phyloP scores from a whole-genome alignment of 1,139 yeast species.

The Geotrichum restrictum region DNA sequence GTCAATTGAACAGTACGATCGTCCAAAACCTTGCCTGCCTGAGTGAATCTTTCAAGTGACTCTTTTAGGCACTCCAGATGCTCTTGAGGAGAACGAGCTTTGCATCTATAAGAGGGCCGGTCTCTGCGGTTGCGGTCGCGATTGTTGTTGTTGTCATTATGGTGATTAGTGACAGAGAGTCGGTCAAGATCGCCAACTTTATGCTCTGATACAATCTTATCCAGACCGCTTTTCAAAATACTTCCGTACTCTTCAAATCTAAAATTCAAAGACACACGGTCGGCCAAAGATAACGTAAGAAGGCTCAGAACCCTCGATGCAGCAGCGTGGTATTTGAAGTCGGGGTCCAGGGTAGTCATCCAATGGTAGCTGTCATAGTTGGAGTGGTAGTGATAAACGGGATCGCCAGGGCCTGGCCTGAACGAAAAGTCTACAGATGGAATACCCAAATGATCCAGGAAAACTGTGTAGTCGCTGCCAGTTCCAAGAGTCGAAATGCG shows the following conservation, averaged over 20 bases:
- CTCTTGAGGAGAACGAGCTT: slow-evolving; percentile 18
- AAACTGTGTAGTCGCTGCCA: slow-evolving; percentile 66
- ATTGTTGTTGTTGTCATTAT: background rate
- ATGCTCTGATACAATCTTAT: slow-evolving; percentile 24
- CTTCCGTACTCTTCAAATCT: slow-evolving; percentile 45
- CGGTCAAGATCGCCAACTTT: slow-evolving; percentile 1
- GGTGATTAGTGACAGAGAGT: background rate
- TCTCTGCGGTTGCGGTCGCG: background rate
- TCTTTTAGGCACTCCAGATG: slow-evolving; percentile 30
- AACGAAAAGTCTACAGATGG: slow-evolving; percentile 61
- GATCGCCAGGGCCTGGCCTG: slow-evolving; percentile 41
- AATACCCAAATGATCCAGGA: slow-evolving; percentile 61
- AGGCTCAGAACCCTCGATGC: slow-evolving; percentile 51
- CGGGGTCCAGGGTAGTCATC: slow-evolving; percentile 59
- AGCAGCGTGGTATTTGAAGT: slow-evolving; percentile 52
- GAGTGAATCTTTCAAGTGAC: slow-evolving; percentile 27
- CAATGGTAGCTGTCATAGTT: slow-evolving; percentile 64
- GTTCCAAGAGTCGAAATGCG: slow-evolving; percentile 51
- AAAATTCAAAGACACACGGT: slow-evolving; percentile 45
- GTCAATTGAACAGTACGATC: slow-evolving; percentile 30
- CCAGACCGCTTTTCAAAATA: slow-evolving; percentile 32
- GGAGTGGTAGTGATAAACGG: slow-evolving; percentile 66
- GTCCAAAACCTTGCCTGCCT: slow-evolving; percentile 33
- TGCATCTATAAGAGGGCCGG: background rate
- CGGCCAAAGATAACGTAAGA: slow-evolving; percentile 46